phyloP scores from a whole-genome alignment of 2,329 filamentous ascomycete species.

The Emergomyces orientalis region DNA sequence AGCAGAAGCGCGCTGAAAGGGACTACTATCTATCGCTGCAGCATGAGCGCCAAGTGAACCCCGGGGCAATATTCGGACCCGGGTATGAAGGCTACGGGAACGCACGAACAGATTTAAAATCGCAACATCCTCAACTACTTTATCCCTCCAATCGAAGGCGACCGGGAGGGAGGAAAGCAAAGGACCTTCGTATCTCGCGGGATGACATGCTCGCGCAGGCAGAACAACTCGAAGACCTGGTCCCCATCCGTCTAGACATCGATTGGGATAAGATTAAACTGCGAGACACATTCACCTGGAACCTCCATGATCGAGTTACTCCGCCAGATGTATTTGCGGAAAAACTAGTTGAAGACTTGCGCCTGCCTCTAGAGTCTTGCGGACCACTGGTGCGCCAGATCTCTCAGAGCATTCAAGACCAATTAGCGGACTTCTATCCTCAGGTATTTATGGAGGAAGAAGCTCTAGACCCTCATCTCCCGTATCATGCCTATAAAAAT shows the following conservation, averaged over 20 bases:
- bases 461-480: slow-evolving; percentile 76
- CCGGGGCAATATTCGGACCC: slow-evolving; percentile 52
- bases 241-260: slow-evolving; percentile 83
- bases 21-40: slow-evolving; percentile 60
- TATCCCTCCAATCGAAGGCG: slow-evolving; percentile 71
- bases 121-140: slow-evolving; percentile 57
- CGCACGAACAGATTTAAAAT: slow-evolving; percentile 63
- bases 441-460: slow-evolving; percentile 86
- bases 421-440: slow-evolving; percentile 87
- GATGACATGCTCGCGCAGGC: slow-evolving; percentile 78
- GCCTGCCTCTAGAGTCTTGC: slow-evolving; percentile 60
- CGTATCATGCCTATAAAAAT: slow-evolving; percentile 92
- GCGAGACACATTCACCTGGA: slow-evolving; percentile 97
- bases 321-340: slow-evolving; percentile 73
- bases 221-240: slow-evolving; percentile 82
- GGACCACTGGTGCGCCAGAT: slow-evolving; percentile 53
- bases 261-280: slow-evolving; percentile 94
- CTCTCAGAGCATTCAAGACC: slow-evolving; percentile 67
- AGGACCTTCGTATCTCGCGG: slow-evolving; percentile 61
- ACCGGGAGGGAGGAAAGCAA: slow-evolving; percentile 66
- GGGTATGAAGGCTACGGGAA: slow-evolving; percentile 90
- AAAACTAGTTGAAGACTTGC: slow-evolving; percentile 78
- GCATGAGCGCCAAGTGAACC: slow-evolving; percentile 48
- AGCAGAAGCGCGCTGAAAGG: slow-evolving; percentile 56
- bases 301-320: slow-evolving; percentile 81